Conservation (phyloP, 495 filamentous ascomycete species). For the Aspergillus ellipticus region DNA sequence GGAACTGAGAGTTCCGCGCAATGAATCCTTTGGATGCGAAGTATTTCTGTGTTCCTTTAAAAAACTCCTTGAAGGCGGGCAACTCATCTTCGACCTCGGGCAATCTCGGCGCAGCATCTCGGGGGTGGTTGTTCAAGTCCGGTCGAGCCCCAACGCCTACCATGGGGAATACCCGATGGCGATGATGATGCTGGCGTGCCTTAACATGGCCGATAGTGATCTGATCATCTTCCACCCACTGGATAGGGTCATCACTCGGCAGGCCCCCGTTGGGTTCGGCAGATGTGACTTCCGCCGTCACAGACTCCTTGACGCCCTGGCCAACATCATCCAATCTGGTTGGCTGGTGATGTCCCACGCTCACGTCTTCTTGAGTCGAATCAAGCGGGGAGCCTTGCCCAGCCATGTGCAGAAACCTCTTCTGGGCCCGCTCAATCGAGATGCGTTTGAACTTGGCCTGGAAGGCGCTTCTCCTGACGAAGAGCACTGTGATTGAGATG, state of each 20-base stretch:
- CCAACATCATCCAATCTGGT: not conserved
- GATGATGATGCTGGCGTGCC: slow-evolving; percentile 19
- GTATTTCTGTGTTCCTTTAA: slow-evolving; percentile 33
- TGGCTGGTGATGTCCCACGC: not conserved
- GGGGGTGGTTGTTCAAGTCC: slow-evolving; percentile 38
- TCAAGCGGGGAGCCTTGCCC: slow-evolving; percentile 10
- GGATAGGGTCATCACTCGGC: slow-evolving; percentile 11
- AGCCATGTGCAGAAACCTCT: slow-evolving; percentile 8
- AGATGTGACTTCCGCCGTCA: not conserved
- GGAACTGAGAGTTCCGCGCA: slow-evolving; percentile 71
- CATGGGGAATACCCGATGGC: slow-evolving; percentile 47
- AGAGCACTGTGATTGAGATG: slow-evolving; percentile 39
- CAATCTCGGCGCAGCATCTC: slow-evolving; percentile 22
- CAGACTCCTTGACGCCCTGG: not conserved
- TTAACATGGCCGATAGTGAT: slow-evolving; percentile 29
- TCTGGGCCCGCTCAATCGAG: slow-evolving; percentile 38
- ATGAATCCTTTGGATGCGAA: slow-evolving; percentile 45
- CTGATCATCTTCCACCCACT: slow-evolving; percentile 30
- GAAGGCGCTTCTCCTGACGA: slow-evolving; percentile 67
- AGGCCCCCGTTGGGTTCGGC: slow-evolving; percentile 1
- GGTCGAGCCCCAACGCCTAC: slow-evolving; percentile 52
- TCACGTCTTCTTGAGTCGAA: not conserved
- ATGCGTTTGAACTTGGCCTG: slow-evolving; percentile 61
- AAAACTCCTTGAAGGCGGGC: slow-evolving; percentile 23
- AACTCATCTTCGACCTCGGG: slow-evolving; percentile 17